Evolutionary conservation across 495 filamentous ascomycete genomes (phyloP).

Genomic region (Cairneyella variabilis): DNA sequence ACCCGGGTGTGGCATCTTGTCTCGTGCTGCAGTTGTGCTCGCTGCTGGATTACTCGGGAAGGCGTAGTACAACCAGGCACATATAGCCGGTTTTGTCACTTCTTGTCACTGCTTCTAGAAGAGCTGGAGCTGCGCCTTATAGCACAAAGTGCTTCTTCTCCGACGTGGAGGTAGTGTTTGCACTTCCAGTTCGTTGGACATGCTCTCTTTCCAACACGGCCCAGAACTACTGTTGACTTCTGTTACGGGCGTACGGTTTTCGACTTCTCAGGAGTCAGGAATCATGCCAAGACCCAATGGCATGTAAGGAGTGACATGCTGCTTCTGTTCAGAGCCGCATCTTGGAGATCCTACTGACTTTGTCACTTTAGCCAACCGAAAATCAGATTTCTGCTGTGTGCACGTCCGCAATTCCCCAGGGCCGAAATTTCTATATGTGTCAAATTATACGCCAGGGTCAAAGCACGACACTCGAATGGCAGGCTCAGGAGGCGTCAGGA

Average conservation of each 20-base stretch:
- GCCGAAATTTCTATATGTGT: neutral
- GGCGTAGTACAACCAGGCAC: neutral
- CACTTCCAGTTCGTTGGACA: too few species aligned
- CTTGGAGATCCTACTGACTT: neutral
- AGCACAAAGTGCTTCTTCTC: neutral
- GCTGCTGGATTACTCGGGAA: neutral
- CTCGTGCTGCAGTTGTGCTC: neutral
- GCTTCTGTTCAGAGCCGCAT: slow-evolving; percentile 1
- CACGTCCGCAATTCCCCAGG: neutral
- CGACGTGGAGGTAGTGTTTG: too few species aligned
- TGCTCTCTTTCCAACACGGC: neutral
- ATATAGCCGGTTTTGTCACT: neutral
- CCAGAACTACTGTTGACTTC: neutral
- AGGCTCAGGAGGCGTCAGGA: neutral
- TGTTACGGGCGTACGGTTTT: neutral
- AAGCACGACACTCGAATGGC: slow-evolving; percentile 1
- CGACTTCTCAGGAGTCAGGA: neutral
- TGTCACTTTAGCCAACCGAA: neutral
- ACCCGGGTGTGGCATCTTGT: neutral
- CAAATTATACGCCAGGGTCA: slow-evolving; percentile 3
- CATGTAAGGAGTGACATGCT: neutral
- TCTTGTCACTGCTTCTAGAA: neutral
- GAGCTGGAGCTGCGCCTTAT: neutral
- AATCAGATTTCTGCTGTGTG: neutral
- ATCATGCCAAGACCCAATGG: neutral